A percentile compares a stretch with the other conserved stretches of the same genome.
Conservation (phyloP, 805 yeast genomes). For the Cyberlindnera samutprakarnensis region DNA sequence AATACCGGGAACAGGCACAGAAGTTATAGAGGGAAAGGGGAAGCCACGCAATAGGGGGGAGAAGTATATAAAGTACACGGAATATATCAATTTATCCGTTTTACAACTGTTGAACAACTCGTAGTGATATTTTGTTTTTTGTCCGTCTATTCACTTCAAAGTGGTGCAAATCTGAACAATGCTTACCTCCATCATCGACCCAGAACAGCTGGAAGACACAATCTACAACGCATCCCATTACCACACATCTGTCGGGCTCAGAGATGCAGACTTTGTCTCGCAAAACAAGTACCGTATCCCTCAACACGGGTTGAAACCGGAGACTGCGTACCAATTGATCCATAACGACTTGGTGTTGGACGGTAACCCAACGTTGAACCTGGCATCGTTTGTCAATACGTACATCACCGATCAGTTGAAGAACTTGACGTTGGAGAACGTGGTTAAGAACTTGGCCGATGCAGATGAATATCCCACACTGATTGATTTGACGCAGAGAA, state of each 20-base stretch:
- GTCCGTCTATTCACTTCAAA: too few species aligned
- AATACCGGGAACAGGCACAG: too few species aligned
- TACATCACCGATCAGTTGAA: constrained; percentile 45
- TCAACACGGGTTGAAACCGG: constrained; percentile 41
- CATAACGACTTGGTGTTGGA: constrained; percentile 73
- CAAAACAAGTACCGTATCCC: constrained; percentile 53
- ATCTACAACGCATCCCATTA: constrained; percentile 21
- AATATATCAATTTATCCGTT: too few species aligned
- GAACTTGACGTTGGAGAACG: constrained; percentile 55
- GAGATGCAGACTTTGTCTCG: constrained; percentile 13
- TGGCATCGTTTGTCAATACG: constrained; percentile 89
- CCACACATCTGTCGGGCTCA: constrained; percentile 10
- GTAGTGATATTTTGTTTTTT: too few species aligned
- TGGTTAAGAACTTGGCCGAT: constrained; percentile 86
- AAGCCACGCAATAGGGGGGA: too few species aligned
- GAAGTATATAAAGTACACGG: too few species aligned
- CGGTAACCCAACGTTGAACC: constrained; percentile 75
- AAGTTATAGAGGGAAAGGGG: too few species aligned
- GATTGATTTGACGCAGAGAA: constrained; percentile 71
- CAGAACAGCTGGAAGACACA: constrained; percentile 25
- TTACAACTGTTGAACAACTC: too few species aligned
- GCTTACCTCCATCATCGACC: constrained; percentile 22
- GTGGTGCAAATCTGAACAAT: constrained; percentile 13
- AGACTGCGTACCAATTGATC: constrained; percentile 52
- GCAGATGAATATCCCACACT: constrained; percentile 89